phyloP scores from a whole-genome alignment of 805 yeast genomes.

The Isabelozyma rhagii region DNA sequence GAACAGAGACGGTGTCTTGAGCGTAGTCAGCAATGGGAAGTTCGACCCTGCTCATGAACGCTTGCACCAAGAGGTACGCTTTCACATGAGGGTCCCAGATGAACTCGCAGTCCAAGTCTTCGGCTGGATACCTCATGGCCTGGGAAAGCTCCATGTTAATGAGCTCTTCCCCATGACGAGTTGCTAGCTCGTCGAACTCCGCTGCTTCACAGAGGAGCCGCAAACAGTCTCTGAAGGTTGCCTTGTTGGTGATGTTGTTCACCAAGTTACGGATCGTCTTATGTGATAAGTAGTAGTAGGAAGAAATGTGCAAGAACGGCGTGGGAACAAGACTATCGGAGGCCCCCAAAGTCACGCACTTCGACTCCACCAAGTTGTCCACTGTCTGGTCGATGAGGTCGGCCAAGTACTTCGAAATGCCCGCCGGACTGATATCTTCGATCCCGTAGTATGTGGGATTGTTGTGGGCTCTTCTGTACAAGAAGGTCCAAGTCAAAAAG shows the following conservation, averaged over 20 bases:
- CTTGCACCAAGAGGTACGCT: conserved; percentile 68
- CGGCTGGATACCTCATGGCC: conserved; percentile 61
- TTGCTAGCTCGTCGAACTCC: conserved; percentile 86
- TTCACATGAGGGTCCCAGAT: conserved; percentile 90
- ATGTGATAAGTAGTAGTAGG: conserved; percentile 92
- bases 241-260: conserved; percentile 44
- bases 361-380: conserved; percentile 64
- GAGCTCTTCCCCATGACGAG: conserved; percentile 88
- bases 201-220: conserved; percentile 57
- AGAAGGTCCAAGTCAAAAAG: conserved; percentile 72
- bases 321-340: conserved; percentile 60
- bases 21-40: conserved; percentile 93
- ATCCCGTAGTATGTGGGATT: conserved; percentile 77
- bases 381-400: conserved; percentile 67
- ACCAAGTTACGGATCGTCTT: conserved; percentile 74
- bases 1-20: conserved; percentile 88
- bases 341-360: conserved; percentile 58
- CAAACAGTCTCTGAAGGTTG: conserved; percentile 61
- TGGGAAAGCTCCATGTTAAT: conserved; percentile 82
- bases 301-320: conserved; percentile 78
- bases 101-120: conserved; percentile 53
- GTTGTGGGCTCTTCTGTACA: conserved; percentile 70
- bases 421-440: conserved; percentile 55
- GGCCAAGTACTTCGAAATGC: conserved; percentile 57
- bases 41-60: conserved; percentile 66